These are phyloP conservation scores for Deinandra increscens DNA, from an alignment of 129 eudicot genomes.

Conservation along the genomic window DNA sequence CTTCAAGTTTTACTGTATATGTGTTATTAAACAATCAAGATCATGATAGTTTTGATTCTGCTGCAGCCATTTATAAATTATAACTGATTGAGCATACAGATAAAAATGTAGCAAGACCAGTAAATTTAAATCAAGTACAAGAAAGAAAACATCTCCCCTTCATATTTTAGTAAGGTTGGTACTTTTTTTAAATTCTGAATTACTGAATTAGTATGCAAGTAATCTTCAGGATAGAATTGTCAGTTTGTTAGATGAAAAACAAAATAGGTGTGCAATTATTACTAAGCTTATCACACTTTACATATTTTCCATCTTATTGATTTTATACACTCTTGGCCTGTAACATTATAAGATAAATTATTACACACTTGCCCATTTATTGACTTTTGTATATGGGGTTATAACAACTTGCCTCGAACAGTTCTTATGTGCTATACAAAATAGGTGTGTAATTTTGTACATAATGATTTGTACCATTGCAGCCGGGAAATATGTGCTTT, in stretches of 20 bases:
- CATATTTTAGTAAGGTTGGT: neutral
- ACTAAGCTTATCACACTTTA: neutral
- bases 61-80: neutral
- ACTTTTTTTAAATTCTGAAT: neutral
- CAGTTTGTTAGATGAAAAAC: constrained; percentile 8
- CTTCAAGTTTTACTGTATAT: neutral
- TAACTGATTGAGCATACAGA: neutral
- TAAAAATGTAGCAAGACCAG: neutral
- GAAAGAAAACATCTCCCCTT: neutral
- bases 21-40: neutral
- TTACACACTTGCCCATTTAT: constrained; percentile 43
- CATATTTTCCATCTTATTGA: neutral
- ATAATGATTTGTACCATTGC: constrained; percentile 24
- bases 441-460: constrained; percentile 18
- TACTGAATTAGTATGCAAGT: neutral
- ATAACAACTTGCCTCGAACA: constrained; percentile 75
- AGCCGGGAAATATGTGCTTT: constrained; percentile 19
- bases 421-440: constrained; percentile 71
- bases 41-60: constrained; percentile 10
- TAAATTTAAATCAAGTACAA: neutral
- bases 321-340: neutral
- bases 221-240: neutral
- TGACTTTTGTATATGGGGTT: constrained; percentile 68
- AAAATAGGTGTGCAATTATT: neutral
- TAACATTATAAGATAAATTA: neutral